These are phyloP conservation scores for Paracorniculantispora psalliotae DNA, from an alignment of 2,329 filamentous ascomycete species.

Conservation along the genomic window DNA sequence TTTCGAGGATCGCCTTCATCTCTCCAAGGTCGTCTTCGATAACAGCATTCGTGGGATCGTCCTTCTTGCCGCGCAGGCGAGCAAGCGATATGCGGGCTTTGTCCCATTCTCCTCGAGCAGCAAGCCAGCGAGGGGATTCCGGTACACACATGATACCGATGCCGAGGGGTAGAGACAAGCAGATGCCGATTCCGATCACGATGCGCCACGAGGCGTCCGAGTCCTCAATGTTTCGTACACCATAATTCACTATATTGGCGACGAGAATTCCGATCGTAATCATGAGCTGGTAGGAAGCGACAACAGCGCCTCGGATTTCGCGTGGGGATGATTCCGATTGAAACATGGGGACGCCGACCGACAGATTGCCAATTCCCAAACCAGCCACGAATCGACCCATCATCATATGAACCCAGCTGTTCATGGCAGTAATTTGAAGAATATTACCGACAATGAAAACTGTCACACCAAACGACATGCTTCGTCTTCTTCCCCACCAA, in stretches of 20 bases:
- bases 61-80: slow-evolving; percentile 46
- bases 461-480: slow-evolving; percentile 47
- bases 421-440: slow-evolving; percentile 56
- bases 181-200: slow-evolving; percentile 52
- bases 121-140: slow-evolving; percentile 55
- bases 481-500: slow-evolving; percentile 52
- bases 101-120: slow-evolving; percentile 41
- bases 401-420: slow-evolving; percentile 60
- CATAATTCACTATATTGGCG: slow-evolving; percentile 51
- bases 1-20: slow-evolving; percentile 43
- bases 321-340: slow-evolving; percentile 59
- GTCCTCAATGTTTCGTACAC: slow-evolving; percentile 38
- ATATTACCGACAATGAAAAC: slow-evolving; percentile 61
- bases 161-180: slow-evolving; percentile 48
- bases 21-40: slow-evolving; percentile 50
- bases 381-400: slow-evolving; percentile 63
- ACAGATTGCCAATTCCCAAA: slow-evolving; percentile 62
- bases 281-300: slow-evolving; percentile 69
- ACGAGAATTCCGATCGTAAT: slow-evolving; percentile 66
- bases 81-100: slow-evolving; percentile 46
- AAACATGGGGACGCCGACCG: slow-evolving; percentile 62
- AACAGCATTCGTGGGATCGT: slow-evolving; percentile 38
- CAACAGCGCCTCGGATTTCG: slow-evolving; percentile 58
- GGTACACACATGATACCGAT: slow-evolving; percentile 49
- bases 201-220: slow-evolving; percentile 54